Conservation (phyloP, 1,139 yeast species). For the Candida neerlandica region DNA sequence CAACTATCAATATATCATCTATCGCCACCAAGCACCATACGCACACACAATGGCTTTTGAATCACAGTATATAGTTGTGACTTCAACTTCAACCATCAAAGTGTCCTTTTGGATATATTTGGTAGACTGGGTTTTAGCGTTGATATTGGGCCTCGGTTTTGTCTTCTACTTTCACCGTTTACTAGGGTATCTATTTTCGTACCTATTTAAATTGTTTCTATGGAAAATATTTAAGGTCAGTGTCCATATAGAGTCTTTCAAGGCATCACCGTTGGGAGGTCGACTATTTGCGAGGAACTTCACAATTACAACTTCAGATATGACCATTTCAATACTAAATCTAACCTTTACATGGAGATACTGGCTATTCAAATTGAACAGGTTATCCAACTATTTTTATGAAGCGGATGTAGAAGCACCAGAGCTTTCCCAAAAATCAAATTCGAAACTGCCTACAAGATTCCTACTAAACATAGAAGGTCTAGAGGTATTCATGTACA, state of each 20-base stretch:
- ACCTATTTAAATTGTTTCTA: conserved; percentile 51
- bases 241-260: conserved; percentile 69
- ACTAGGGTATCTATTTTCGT: conserved; percentile 63
- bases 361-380: conserved; percentile 64
- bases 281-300: conserved; percentile 76
- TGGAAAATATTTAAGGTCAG: conserved; percentile 64
- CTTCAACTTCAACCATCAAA: conserved; percentile 14
- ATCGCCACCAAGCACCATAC: background rate
- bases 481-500: conserved; percentile 77
- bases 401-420: conserved; percentile 25
- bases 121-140: conserved; percentile 76
- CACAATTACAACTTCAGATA: conserved; percentile 68
- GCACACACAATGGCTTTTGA: conserved; percentile 25
- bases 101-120: conserved; percentile 81
- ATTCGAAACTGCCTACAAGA: conserved; percentile 59
- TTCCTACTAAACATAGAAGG: conserved; percentile 69
- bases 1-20: background rate
- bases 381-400: conserved; percentile 45
- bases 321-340: conserved; percentile 67
- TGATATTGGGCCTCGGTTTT: conserved; percentile 62
- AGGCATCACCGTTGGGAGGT: conserved; percentile 80
- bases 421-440: conserved; percentile 25
- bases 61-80: conserved; percentile 28
- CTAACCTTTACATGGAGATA: conserved; percentile 87
- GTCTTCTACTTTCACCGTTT: conserved; percentile 78